A percentile compares a stretch with the other conserved stretches of the same genome.
phyloP scores from a whole-genome alignment of 352 stramenopile genomes.

The Phytophthora lateralis region DNA sequence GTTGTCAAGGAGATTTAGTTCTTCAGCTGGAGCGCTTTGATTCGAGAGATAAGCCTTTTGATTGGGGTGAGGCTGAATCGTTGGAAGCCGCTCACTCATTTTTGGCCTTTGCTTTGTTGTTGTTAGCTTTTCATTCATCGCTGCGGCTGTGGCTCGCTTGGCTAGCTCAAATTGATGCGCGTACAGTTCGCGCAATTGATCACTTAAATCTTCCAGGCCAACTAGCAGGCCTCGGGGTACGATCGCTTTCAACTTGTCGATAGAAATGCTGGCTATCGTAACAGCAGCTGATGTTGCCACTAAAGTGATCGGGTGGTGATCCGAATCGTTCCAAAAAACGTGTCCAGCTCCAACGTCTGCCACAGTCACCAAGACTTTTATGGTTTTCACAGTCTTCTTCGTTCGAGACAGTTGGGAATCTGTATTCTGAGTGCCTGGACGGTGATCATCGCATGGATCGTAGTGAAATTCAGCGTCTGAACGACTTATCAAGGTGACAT shows the following conservation, averaged over 20 bases:
- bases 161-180: conserved; percentile 42
- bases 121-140: conserved; percentile 59
- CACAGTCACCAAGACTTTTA: conserved; percentile 54
- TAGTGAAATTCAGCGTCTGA: neutral
- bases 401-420: neutral
- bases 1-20: neutral
- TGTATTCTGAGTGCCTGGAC: neutral
- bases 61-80: conserved; percentile 4
- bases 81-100: conserved; percentile 21
- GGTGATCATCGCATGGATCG: conserved; percentile 8
- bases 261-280: conserved; percentile 46
- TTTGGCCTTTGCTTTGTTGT: neutral
- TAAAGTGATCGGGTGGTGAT: conserved; percentile 43
- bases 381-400: conserved; percentile 6
- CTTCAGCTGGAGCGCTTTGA: neutral
- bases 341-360: conserved; percentile 57
- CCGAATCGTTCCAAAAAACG: conserved; percentile 58
- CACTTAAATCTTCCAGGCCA: conserved; percentile 31
- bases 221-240: conserved; percentile 44
- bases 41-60: conserved; percentile 1
- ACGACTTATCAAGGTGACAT: conserved; percentile 20
- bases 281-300: conserved; percentile 52
- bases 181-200: conserved; percentile 33
- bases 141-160: conserved; percentile 39
- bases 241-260: conserved; percentile 56